Conservation (phyloP, 192 early-diverging fungal genomes). For the Backusella psychrophila region DNA sequence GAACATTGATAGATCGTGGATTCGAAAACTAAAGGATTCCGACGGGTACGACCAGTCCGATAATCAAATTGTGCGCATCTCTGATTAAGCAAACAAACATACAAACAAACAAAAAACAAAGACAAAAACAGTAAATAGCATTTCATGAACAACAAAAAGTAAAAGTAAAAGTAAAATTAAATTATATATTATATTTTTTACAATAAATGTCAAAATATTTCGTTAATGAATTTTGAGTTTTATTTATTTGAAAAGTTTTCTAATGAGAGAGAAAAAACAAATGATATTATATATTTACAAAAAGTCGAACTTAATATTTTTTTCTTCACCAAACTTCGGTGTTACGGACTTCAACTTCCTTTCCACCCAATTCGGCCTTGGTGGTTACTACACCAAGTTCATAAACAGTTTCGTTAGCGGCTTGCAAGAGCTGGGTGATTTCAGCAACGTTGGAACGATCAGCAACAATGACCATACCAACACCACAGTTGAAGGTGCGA, state of each 20-base stretch:
- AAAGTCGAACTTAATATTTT: constrained; percentile 3
- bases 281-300: constrained; percentile 9
- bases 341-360: constrained; percentile 49
- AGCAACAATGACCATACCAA: constrained; percentile 96
- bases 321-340: constrained; percentile 33
- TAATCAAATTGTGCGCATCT: background rate
- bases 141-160: background rate
- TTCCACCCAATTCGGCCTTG: constrained; percentile 45
- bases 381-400: constrained; percentile 66
- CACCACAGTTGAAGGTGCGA: constrained; percentile 98
- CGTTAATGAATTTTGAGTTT: background rate
- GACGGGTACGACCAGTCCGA: background rate
- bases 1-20: constrained; percentile 10
- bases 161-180: background rate
- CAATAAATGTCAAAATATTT: background rate
- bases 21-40: background rate
- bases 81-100: background rate
- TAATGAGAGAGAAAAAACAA: background rate
- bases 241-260: constrained; percentile 7
- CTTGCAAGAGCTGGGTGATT: constrained; percentile 56
- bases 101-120: background rate
- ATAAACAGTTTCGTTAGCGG: constrained; percentile 65
- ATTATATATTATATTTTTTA: background rate
- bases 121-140: too few species aligned
- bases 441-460: constrained; percentile 56